These are phyloP conservation scores for Meyerozyma carpophila DNA, from an alignment of 1,139 yeast species.

Conservation along the genomic window DNA sequence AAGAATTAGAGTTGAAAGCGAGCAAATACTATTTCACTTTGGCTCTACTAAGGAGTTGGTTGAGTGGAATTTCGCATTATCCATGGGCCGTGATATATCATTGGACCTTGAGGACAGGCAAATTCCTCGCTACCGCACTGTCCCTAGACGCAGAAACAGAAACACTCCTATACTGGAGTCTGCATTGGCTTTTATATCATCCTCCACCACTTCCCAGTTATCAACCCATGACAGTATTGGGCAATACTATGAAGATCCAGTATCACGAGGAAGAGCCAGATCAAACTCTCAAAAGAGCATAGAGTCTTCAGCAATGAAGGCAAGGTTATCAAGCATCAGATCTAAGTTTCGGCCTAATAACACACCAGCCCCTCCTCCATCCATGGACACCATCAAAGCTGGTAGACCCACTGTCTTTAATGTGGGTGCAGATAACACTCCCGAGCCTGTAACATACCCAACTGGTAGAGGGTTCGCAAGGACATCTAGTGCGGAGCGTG, in stretches of 20 bases:
- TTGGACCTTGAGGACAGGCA: constrained; percentile 56
- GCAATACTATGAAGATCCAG: constrained; percentile 2
- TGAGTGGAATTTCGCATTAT: constrained; percentile 58
- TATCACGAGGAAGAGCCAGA: constrained; percentile 4
- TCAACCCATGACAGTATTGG: constrained; percentile 2
- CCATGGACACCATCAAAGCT: not conserved
- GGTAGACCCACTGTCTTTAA: not conserved
- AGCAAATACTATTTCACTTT: constrained; percentile 59
- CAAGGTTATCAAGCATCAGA: not conserved
- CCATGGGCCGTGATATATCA: constrained; percentile 60
- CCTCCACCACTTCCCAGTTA: not conserved
- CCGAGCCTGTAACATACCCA: constrained; percentile 6
- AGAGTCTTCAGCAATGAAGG: constrained; percentile 6
- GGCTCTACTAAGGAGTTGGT: constrained; percentile 52
- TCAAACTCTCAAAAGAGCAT: constrained; percentile 2
- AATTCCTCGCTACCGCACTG: constrained; percentile 64
- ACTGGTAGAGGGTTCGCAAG: not conserved
- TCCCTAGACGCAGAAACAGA: constrained; percentile 58
- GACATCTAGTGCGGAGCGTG: constrained; percentile 5
- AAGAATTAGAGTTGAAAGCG: constrained; percentile 61
- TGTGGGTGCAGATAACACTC: constrained; percentile 6
- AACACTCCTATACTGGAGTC: constrained; percentile 6
- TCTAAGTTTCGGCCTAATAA: not conserved
- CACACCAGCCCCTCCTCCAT: constrained; percentile 1
- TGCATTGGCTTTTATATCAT: not conserved